These are phyloP conservation scores for Begonia loranthoides DNA, from an alignment of 306 rosid genomes.

Conservation along the genomic window DNA sequence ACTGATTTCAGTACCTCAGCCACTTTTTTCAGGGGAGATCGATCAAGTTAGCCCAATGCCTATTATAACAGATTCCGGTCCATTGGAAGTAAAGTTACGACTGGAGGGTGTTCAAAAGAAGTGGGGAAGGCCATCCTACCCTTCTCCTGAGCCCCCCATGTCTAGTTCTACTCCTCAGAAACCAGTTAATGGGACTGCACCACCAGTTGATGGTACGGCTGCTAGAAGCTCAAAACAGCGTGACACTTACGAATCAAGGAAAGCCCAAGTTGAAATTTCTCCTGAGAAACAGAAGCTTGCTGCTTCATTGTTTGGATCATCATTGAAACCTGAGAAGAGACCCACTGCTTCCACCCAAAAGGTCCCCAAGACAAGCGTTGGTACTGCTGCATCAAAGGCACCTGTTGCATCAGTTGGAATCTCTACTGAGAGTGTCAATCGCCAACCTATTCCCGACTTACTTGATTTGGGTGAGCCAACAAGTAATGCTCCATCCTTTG, in stretches of 20 bases:
- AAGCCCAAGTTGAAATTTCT: conserved; percentile 39
- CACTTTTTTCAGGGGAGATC: conserved; percentile 46
- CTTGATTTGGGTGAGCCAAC: conserved; percentile 59
- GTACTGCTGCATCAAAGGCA: conserved; percentile 29
- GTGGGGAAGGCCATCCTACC: conserved; percentile 65
- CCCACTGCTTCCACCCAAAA: conserved; percentile 34
- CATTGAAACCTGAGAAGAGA: conserved; percentile 49
- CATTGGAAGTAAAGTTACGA: conserved; percentile 47
- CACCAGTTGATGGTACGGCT: conserved; percentile 21
- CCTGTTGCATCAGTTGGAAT: conserved; percentile 19
- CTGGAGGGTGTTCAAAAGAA: conserved; percentile 85
- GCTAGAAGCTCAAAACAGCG: conserved; percentile 30
- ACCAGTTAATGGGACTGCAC: conserved; percentile 28
- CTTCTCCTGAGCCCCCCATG: conserved; percentile 34
- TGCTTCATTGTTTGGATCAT: conserved; percentile 72
- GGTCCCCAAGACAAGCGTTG: conserved; percentile 27
- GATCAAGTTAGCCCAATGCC: conserved; percentile 29
- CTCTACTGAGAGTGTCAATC: conserved; percentile 26
- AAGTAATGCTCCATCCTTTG: conserved; percentile 30
- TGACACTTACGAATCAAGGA: conserved; percentile 41
- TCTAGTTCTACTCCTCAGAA: conserved; percentile 39
- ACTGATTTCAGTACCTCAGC: conserved; percentile 53
- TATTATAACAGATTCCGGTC: conserved; percentile 40
- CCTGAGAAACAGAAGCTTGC: conserved; percentile 87
- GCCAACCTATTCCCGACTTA: conserved; percentile 61